Base-by-base conservation (phyloP, 495 filamentous ascomycete genomes). In the Daldinia bambusicola region DNA sequence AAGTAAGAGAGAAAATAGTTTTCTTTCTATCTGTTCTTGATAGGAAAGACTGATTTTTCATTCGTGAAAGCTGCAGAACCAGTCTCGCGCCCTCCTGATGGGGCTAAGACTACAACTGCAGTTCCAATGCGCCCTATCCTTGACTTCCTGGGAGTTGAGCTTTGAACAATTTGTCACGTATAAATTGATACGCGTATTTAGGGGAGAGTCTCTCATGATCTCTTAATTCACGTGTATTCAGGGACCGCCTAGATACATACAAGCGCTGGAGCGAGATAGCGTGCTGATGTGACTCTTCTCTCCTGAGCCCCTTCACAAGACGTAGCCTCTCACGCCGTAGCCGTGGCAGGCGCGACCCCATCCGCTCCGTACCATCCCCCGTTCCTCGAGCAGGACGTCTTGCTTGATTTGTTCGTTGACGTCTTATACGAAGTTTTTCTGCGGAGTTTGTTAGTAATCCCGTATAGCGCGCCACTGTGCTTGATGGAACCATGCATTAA, bases 331-430 rank as follows among this genome's bases (percentile, higher is more conserved):
- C 31, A 66, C 10, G 48, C 30, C 30, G 50, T 72, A 9, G 65
- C 60, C 12, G 70, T 72, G 7, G 26, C 52, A 5, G 65, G 40
- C 7, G 32, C 30, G n/a, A 30, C n/a, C 12, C 34, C 50, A 26
- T 72, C 70, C 10, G 63, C 69, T 13, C 73, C 73, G 61, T 75
- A 77, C 80, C 77, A 82, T 3, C 80, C 80, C n/a, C 80, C 80
- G 22, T 75, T 64, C n/a, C 61, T 70, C 69, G 74, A 77, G 36
- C 80, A 82, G n/a, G 77, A 77, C 12, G 78, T 80, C 0, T 79
- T 77, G 53, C 77, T 80, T 30, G 67, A 73, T 12, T 72, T 55
- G 40, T 82, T 75, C 6, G 79, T 80, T 41, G 71, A 64, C 12
- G 79, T 80, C 12, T 74, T 76, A 14, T 78, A 80, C 16, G 70